Percentiles rank a stretch among this genome's conserved stretches.
phyloP scores from a whole-genome alignment of 352 stramenopile species.

The Plasmopara muralis region DNA sequence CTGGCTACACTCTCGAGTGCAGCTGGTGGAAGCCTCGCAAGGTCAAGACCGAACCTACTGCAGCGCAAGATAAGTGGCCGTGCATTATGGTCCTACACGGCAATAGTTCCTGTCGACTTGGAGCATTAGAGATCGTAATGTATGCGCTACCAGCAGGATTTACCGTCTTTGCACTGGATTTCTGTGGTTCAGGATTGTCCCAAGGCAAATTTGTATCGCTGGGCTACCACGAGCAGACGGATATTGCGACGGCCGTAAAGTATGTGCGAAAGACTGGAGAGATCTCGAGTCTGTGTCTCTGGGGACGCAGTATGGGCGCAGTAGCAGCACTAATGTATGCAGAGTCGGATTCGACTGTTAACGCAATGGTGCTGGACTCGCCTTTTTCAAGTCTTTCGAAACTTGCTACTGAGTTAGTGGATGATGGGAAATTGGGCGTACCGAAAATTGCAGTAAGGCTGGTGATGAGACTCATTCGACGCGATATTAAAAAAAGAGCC shows the following conservation, averaged over 20 bases:
- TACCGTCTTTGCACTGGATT: conserved; percentile 79
- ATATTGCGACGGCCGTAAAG: conserved; percentile 68
- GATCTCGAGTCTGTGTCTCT: conserved; percentile 59
- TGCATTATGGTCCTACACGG: conserved; percentile 81
- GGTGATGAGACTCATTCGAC: conserved; percentile 74
- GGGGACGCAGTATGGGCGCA: conserved; percentile 75
- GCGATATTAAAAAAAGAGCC: conserved; percentile 70
- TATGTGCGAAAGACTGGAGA: conserved; percentile 51
- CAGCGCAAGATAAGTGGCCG: conserved; percentile 32
- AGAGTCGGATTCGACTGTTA: conserved; percentile 46
- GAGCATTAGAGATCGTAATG: conserved; percentile 68
- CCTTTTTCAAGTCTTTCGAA: conserved; percentile 73
- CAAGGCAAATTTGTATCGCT: conserved; percentile 81
- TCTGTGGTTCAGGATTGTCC: conserved; percentile 65
- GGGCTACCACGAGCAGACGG: conserved; percentile 65
- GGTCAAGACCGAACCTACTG: background rate
- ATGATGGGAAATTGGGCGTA: conserved; percentile 76
- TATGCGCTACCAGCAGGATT: conserved; percentile 73
- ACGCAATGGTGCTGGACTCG: conserved; percentile 78
- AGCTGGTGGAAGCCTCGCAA: conserved; percentile 77
- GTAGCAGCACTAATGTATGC: conserved; percentile 69
- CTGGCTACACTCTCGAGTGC: conserved; percentile 71
- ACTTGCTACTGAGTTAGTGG: conserved; percentile 66
- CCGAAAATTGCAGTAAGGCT: conserved; percentile 75
- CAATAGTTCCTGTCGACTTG: conserved; percentile 75